phyloP scores from a whole-genome alignment of 2,329 filamentous ascomycete species.

The Apiospora arundinis region DNA sequence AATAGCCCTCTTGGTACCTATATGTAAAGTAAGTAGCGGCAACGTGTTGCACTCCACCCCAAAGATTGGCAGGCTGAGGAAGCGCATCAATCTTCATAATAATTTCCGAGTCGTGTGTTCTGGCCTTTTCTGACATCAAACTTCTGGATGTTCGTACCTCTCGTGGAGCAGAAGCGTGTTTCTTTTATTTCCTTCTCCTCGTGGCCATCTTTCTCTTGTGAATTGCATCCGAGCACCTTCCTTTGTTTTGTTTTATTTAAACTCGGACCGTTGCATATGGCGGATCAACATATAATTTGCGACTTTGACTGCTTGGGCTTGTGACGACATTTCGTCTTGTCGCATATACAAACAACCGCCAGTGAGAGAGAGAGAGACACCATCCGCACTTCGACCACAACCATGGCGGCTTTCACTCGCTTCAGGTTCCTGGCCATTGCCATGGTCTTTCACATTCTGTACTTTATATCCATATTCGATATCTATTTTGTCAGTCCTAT shows the following conservation, averaged over 20 bases:
- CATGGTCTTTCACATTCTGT: constrained; percentile 90
- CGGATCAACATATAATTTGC: background rate
- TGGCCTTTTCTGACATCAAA: constrained; percentile 1
- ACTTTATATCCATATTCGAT: constrained; percentile 95
- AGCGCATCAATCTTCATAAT: constrained; percentile 13
- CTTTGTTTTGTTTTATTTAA: background rate
- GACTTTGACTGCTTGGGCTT: constrained; percentile 9
- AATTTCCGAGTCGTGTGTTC: constrained; percentile 13
- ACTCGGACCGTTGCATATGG: background rate
- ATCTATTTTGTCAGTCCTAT: constrained; percentile 99
- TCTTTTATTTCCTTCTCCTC: background rate
- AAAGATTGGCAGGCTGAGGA: background rate
- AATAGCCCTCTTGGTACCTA: too few species aligned
- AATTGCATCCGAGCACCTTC: background rate
- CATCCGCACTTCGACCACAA: constrained; percentile 14
- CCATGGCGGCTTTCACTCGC: constrained; percentile 66
- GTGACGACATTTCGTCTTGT: constrained; percentile 14
- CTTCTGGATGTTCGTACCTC: background rate
- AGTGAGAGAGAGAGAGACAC: background rate
- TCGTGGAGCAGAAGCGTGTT: background rate
- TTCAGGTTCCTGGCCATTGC: constrained; percentile 87
- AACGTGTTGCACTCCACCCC: constrained; percentile 12
- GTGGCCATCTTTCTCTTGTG: background rate
- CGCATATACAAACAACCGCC: background rate
- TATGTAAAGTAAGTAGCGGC: background rate